Conservation (phyloP, 805 yeast species). For the Hanseniaspora singularis region DNA sequence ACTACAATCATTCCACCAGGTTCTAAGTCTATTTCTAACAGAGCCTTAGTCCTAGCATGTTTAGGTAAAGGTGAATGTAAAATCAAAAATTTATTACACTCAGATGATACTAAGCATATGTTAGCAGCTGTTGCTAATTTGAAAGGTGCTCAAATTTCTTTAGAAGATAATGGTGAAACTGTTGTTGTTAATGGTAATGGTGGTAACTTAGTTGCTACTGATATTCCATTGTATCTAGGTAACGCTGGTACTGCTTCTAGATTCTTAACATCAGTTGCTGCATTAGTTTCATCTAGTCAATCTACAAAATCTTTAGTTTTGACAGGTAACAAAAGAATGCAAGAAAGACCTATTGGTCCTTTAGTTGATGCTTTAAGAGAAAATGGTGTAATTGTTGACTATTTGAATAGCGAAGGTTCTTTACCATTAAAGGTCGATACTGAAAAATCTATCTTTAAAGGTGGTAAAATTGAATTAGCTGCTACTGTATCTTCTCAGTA, state of each 20-base stretch:
- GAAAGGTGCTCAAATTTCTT: conserved; percentile 66
- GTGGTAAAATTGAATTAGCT: conserved; percentile 85
- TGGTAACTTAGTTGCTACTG: conserved; percentile 53
- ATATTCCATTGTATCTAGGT: conserved; percentile 70
- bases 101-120: conserved; percentile 95
- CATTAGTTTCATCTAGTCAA: conserved; percentile 50
- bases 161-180: conserved; percentile 86
- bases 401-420: conserved; percentile 65
- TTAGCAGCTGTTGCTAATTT: conserved; percentile 68
- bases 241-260: conserved; percentile 98
- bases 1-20: conserved; percentile 75
- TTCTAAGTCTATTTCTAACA: conserved; percentile 89
- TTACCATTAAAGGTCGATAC: conserved; percentile 67
- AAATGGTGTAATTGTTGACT: conserved; percentile 68
- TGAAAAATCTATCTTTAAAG: conserved; percentile 53
- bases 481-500: conserved; percentile 97
- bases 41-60: conserved; percentile 88
- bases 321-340: conserved; percentile 95
- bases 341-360: conserved; percentile 93
- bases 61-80: conserved; percentile 75
- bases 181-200: conserved; percentile 76
- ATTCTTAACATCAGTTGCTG: conserved; percentile 82
- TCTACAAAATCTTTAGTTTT: conserved; percentile 41
- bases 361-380: conserved; percentile 76
- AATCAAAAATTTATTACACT: conserved; percentile 76